Evolutionary conservation across 176 grass and related monocot genomes (phyloP).

Genomic region (Triticum monococcum): DNA sequence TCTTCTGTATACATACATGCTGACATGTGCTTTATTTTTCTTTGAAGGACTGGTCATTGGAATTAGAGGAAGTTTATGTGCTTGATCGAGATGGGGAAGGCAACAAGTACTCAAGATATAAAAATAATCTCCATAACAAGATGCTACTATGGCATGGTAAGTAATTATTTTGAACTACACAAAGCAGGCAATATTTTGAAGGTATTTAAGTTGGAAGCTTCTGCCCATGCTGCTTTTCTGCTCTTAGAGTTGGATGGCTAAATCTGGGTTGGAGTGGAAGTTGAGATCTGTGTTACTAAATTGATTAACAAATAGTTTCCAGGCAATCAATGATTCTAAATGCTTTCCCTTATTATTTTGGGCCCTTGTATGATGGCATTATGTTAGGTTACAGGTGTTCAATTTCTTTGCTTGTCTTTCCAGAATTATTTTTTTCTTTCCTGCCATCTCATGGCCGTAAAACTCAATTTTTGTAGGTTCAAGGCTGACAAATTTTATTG

Average conservation of each 20-base stretch:
- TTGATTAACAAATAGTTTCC: neutral
- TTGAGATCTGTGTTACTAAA: neutral
- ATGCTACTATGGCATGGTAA: slow-evolving; percentile 98
- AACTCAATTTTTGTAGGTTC: slow-evolving; percentile 63
- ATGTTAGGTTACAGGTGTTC: neutral
- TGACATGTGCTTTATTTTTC: neutral
- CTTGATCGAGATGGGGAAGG: slow-evolving; percentile 88
- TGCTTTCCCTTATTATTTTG: neutral
- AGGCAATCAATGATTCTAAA: slow-evolving; percentile 8
- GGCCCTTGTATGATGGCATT: neutral
- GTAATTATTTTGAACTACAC: neutral
- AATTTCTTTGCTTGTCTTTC: slow-evolving; percentile 1
- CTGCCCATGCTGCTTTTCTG: neutral
- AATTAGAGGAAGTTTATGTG: slow-evolving; percentile 88
- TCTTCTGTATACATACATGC: neutral
- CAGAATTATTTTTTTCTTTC: neutral
- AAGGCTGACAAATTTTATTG: slow-evolving; percentile 93
- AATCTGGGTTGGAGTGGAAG: neutral
- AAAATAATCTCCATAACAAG: slow-evolving; percentile 80
- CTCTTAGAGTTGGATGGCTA: neutral
- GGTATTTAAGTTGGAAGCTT: neutral
- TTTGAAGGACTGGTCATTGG: slow-evolving; percentile 84
- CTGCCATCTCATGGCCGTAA: neutral
- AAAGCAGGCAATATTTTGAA: neutral
- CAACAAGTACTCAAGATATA: slow-evolving; percentile 70